Percentiles rank a stretch among this genome's conserved stretches.
Evolutionary conservation across 164 flowering plant genomes (phyloP).

Genomic region (Umbilicus rupestris): DNA sequence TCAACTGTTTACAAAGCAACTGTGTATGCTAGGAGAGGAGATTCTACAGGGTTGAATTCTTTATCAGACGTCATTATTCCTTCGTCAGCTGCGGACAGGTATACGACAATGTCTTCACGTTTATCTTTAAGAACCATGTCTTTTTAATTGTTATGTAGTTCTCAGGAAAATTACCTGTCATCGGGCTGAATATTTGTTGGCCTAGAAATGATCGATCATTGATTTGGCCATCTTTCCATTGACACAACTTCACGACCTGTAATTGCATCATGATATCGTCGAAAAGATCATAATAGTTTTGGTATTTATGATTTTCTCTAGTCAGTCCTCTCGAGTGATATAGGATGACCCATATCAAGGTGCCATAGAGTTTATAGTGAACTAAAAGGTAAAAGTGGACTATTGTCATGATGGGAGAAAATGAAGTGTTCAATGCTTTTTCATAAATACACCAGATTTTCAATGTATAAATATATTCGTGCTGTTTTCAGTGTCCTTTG

Average conservation of each 20-base stretch:
- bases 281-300: background rate
- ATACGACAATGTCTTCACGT: background rate
- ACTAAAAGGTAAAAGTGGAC: background rate
- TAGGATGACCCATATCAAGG: background rate
- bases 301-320: background rate
- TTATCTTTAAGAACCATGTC: background rate
- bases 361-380: background rate
- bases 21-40: slow-evolving; percentile 6
- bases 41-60: background rate
- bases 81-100: background rate
- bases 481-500: background rate
- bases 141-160: background rate
- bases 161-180: background rate
- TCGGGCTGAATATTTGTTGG: no score
- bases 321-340: no score
- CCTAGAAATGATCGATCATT: background rate
- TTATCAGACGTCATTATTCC: slow-evolving; percentile 6
- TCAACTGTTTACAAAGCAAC: background rate
- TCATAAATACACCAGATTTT: background rate
- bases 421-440: background rate
- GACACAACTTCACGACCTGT: background rate
- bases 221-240: background rate
- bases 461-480: background rate
- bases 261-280: background rate
- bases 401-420: background rate